Base-by-base conservation (phyloP, 1,284 basidiomycete genomes). In the Earliella scabrosa region DNA sequence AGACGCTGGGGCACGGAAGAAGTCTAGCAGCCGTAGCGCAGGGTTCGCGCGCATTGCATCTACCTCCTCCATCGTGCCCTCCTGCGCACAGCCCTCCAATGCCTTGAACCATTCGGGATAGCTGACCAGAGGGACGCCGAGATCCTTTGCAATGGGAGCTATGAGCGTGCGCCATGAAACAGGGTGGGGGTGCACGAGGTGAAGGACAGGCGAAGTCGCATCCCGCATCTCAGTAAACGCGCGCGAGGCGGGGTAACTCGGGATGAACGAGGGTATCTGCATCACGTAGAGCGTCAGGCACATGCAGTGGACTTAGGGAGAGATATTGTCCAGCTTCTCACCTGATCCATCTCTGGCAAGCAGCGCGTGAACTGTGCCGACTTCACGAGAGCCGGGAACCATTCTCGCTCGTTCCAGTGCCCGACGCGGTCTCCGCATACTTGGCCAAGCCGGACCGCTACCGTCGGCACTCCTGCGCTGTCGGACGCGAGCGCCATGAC, bases 391-490 rank as follows among this genome's bases (percentile, higher is more conserved):
- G 71, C 66, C 0, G 79, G 78, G 11, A 80, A 65, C 78, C 79
- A 81, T 49, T 82, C 79, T 13, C 64, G 69, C 44, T 68, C 63
- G 39, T 73, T 75, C 79, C 80, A 81, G 13, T 67, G 68, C 1
- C 80, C 79, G 52, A 70, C 73, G 6, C 56, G 48, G 8, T 63
- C 59, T 3, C 79, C 77, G 38, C 70, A 71, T n/a, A 82, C 63
- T 59, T 81, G 79, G 2, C 78, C 79, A 29, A 80, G 71, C 14
- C 79, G 72, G 6, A 78, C 68, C 7, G 74, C 64, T 16, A 70
- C 59, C 0, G 71, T 63, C 2, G 55, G 56, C 26, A 79, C 57
- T 1, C 57, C 59, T 1, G 54, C 65, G 34, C 54, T 59, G 54
- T 52, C 62, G 43, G 44, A 35, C 7, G 56, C 64, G 11, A 50